Percentiles rank a stretch among this genome's conserved stretches.
These are phyloP conservation scores for Carex kokanica DNA, from an alignment of 176 grass and related monocot species.

Conservation along the genomic window DNA sequence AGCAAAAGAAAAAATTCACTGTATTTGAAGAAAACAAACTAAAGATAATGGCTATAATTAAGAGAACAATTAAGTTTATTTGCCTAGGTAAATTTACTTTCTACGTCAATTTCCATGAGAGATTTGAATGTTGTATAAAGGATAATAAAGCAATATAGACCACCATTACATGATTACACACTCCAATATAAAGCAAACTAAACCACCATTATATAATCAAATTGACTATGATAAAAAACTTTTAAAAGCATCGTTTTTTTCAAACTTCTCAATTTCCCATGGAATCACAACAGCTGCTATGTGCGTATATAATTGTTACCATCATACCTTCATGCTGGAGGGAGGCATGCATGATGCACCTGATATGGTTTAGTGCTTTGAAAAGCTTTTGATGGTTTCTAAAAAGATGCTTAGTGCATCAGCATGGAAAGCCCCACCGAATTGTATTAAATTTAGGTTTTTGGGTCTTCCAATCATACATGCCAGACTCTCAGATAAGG, in stretches of 20 bases:
- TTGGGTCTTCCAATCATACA: conserved; percentile 27
- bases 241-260: conserved; percentile 13
- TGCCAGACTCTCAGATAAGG: conserved; percentile 30
- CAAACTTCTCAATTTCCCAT: conserved; percentile 7
- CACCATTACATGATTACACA: neutral
- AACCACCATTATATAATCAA: neutral
- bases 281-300: conserved; percentile 13
- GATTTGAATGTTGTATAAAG: neutral
- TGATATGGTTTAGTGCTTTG: conserved; percentile 17
- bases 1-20: too few relatives aligned
- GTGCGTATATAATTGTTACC: conserved; percentile 9
- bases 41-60: neutral
- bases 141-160: neutral
- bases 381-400: conserved; percentile 29
- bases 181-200: neutral
- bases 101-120: neutral
- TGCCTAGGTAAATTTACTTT: neutral
- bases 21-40: too few relatives aligned
- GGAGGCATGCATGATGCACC: conserved; percentile 19
- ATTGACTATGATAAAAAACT: conserved; percentile 6
- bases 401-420: conserved; percentile 33
- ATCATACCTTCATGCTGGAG: conserved; percentile 7
- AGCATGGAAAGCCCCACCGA: conserved; percentile 29
- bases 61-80: neutral
- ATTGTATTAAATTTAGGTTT: conserved; percentile 23